Conservation (phyloP, 2,329 filamentous ascomycete species). For the Pestalotiopsis sp. region DNA sequence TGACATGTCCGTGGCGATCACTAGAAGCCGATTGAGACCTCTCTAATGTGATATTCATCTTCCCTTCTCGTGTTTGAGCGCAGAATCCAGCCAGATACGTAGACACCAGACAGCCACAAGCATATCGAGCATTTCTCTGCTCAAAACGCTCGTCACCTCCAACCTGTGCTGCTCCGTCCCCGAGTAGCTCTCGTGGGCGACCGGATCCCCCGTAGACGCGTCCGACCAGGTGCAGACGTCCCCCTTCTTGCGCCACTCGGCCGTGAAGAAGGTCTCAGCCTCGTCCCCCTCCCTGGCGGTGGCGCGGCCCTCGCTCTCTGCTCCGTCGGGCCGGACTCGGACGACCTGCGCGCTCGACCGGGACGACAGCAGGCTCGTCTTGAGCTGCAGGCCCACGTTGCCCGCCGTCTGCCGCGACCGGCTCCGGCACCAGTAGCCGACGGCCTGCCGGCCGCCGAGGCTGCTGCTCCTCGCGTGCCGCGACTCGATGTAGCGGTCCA, state of each 20-base stretch:
- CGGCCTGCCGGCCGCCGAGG: not conserved
- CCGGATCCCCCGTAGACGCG: not conserved
- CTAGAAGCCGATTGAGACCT: too few relatives aligned
- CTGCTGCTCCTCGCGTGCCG: not conserved
- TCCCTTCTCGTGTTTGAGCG: not conserved
- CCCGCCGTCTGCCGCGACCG: not conserved
- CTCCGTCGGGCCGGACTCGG: not conserved
- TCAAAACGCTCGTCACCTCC: not conserved
- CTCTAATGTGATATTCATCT: not conserved
- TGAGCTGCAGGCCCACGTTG: not conserved
- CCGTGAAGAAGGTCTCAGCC: not conserved
- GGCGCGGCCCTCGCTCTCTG: not conserved
- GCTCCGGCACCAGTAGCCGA: conserved; percentile 2
- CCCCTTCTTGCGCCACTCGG: not conserved
- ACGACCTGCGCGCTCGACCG: not conserved
- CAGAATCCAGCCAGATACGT: not conserved
- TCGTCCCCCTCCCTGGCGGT: not conserved
- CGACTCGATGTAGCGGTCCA: not conserved
- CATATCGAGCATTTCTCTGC: not conserved
- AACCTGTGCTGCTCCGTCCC: not conserved
- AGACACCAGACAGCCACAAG: not conserved
- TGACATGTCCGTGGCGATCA: too few relatives aligned
- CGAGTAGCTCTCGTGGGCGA: not conserved
- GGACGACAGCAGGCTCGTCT: not conserved
- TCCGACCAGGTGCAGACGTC: not conserved